These are phyloP conservation scores for Salix caprea DNA, from an alignment of 345 rosid species.

Conservation along the genomic window DNA sequence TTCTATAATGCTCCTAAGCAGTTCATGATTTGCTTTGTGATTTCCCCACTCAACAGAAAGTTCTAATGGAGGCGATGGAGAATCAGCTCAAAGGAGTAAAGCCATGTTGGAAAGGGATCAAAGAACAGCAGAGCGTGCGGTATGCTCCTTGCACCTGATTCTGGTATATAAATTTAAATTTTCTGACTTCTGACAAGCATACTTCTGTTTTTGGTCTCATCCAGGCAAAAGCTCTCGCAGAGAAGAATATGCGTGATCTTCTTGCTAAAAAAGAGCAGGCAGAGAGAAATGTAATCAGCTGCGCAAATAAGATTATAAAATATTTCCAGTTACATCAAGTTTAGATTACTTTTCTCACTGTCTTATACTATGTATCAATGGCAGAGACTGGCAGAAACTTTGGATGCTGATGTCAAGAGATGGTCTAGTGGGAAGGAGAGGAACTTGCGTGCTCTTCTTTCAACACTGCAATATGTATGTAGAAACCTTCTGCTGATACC, in stretches of 20 bases:
- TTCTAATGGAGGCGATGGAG: conserved; percentile 41
- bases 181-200: conserved; percentile 13
- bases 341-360: conserved; percentile 14
- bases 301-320: not conserved
- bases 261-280: conserved; percentile 84
- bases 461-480: conserved; percentile 87
- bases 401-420: conserved; percentile 86
- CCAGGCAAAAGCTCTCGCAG: conserved; percentile 93
- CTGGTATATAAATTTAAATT: not conserved
- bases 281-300: conserved; percentile 69
- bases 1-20: not conserved
- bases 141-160: conserved; percentile 29
- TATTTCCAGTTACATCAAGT: not conserved
- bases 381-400: conserved; percentile 73
- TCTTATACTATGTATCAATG: conserved; percentile 15
- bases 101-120: conserved; percentile 73
- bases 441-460: conserved; percentile 85
- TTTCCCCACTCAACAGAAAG: conserved; percentile 26
- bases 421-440: conserved; percentile 89
- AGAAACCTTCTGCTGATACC: not conserved
- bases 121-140: conserved; percentile 79
- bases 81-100: conserved; percentile 59
- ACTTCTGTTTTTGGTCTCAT: conserved; percentile 22
- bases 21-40: conserved; percentile 26
- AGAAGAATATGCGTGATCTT: conserved; percentile 83